Percentiles rank a stretch among this genome's conserved stretches.
Conservation (phyloP, 192 early-diverging fungal species). For the Coemansia sp. region DNA sequence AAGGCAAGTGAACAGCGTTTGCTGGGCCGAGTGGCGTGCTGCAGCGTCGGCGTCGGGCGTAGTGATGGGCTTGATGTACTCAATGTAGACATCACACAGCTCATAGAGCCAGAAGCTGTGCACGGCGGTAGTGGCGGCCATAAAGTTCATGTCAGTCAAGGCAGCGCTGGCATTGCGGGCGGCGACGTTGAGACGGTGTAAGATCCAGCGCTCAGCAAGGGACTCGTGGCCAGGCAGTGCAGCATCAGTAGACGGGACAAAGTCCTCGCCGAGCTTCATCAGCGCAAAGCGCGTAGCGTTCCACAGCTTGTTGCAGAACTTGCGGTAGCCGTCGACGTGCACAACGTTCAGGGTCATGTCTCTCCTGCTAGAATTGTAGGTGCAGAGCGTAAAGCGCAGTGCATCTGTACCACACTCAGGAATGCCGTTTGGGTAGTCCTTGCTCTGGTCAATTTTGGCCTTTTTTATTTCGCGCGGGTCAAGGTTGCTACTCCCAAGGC, state of each 20-base stretch:
- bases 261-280: conserved; percentile 92
- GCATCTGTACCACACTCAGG: conserved; percentile 98
- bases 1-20: conserved; percentile 94
- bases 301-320: conserved; percentile 99
- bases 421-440: conserved; percentile 96
- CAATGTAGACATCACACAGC: conserved; percentile 97
- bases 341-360: conserved; percentile 94
- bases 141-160: conserved; percentile 87
- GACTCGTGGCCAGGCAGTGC: conserved; percentile 78
- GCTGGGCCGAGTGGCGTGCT: conserved; percentile 67
- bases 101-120: conserved; percentile 97
- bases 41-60: conserved; percentile 63
- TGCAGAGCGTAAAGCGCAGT: conserved; percentile 80
- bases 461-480: conserved; percentile 87
- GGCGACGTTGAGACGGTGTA: conserved; percentile 86
- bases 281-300: conserved; percentile 96
- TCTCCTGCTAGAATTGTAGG: conserved; percentile 77
- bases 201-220: conserved; percentile 91
- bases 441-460: conserved; percentile 83
- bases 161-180: conserved; percentile 75
- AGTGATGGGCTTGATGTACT: conserved; percentile 89
- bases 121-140: conserved; percentile 84
- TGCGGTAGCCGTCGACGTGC: conserved; percentile 98
- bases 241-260: conserved; percentile 66
- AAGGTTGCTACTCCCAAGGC: conserved; percentile 84